These are phyloP conservation scores for Leishmania tropica DNA, from an alignment of 208 protist genomes.

Conservation along the genomic window DNA sequence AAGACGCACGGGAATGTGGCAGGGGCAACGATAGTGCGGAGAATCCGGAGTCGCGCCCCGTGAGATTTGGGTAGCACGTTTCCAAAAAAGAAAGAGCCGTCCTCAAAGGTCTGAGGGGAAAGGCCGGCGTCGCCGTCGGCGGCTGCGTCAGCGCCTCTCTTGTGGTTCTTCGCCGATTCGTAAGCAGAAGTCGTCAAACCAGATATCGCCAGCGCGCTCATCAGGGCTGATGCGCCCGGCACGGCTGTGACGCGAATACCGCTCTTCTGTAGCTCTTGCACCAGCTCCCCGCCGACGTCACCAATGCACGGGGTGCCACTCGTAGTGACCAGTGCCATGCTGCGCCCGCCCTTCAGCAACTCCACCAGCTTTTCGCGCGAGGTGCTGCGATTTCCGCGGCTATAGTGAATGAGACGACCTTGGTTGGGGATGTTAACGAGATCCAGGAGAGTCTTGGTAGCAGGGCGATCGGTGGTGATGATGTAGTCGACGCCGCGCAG, in stretches of 20 bases:
- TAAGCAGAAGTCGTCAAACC: slow-evolving; percentile 69
- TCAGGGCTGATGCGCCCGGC: slow-evolving; percentile 77
- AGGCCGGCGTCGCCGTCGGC: neutral
- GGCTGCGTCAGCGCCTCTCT: neutral
- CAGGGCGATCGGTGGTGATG: slow-evolving; percentile 77
- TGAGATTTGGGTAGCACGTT: slow-evolving; percentile 77
- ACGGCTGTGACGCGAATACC: slow-evolving; percentile 86
- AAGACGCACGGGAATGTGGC: slow-evolving; percentile 81
- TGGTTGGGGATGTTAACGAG: slow-evolving; percentile 79
- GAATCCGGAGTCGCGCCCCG: slow-evolving; percentile 63
- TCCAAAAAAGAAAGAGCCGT: slow-evolving; percentile 90
- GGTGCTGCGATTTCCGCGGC: slow-evolving; percentile 59
- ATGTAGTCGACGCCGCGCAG: slow-evolving; percentile 91
- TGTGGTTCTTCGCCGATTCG: slow-evolving; percentile 24
- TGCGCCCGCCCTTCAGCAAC: slow-evolving; percentile 84
- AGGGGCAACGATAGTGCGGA: slow-evolving; percentile 64
- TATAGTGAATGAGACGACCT: slow-evolving; percentile 90
- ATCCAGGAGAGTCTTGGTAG: slow-evolving; percentile 85
- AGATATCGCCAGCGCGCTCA: slow-evolving; percentile 74
- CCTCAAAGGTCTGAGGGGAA: slow-evolving; percentile 32
- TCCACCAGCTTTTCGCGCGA: slow-evolving; percentile 81
- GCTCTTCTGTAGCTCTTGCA: slow-evolving; percentile 79
- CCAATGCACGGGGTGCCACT: slow-evolving; percentile 90
- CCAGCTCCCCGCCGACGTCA: slow-evolving; percentile 80
- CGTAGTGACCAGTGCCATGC: slow-evolving; percentile 88